A percentile compares a stretch with the other conserved stretches of the same genome.
These are phyloP conservation scores for Stephania cephalantha DNA, from an alignment of 164 flowering plant genomes.

Conservation along the genomic window DNA sequence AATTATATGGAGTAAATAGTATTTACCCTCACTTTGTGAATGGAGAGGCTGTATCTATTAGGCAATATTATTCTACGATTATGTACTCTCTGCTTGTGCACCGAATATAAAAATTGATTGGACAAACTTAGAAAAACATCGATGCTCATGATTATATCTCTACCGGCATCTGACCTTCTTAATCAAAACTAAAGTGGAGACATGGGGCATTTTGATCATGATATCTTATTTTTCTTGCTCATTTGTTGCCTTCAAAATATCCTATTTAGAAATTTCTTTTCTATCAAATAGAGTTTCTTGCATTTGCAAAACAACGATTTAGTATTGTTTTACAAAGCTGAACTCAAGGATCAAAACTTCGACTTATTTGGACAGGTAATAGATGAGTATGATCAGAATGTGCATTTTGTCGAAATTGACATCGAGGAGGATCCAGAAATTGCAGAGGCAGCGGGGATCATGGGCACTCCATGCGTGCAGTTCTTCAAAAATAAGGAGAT, in stretches of 20 bases:
- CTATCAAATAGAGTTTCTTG: not conserved
- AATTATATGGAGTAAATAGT: not conserved
- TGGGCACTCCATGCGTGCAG: slow-evolving; percentile 99
- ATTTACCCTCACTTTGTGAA: not conserved
- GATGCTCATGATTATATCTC: not conserved
- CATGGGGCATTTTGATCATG: not conserved
- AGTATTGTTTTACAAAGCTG: not conserved
- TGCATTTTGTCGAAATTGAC: slow-evolving; percentile 95
- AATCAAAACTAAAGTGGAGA: not conserved
- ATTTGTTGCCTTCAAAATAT: not conserved
- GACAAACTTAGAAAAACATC: too few species aligned
- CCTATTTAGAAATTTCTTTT: not conserved
- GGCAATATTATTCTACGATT: not conserved
- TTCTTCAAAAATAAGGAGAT: slow-evolving; percentile 94
- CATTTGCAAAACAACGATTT: not conserved
- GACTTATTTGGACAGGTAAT: slow-evolving; percentile 53
- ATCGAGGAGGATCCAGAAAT: slow-evolving; percentile 95
- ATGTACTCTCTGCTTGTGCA: not conserved
- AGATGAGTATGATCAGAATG: slow-evolving; percentile 84
- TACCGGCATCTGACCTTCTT: not conserved
- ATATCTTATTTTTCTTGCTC: not conserved
- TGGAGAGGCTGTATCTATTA: not conserved
- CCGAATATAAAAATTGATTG: too few species aligned
- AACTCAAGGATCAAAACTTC: not conserved
- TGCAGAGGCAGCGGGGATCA: slow-evolving; percentile 95